Percentiles rank a stretch among this genome's conserved stretches.
Conservation (phyloP, 1,139 yeast genomes). For the Yamadazyma conglobata region DNA sequence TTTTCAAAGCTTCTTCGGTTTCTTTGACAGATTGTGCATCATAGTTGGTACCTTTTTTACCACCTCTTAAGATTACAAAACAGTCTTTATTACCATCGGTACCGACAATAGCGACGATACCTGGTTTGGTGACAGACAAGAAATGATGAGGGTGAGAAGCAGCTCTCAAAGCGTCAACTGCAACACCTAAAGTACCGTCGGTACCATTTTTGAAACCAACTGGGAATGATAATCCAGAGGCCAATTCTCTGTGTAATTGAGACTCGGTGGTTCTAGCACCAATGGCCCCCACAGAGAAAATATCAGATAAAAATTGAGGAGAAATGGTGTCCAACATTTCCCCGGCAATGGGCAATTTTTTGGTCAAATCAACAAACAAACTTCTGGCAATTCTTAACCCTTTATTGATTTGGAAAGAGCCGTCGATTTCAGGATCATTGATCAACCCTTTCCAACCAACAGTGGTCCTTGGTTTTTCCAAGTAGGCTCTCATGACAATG, state of each 20-base stretch:
- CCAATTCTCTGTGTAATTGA: conserved; percentile 94
- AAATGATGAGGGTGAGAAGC: conserved; percentile 93
- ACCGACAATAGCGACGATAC: conserved; percentile 92
- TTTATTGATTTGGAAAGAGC: conserved; percentile 90
- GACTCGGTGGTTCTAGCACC: conserved; percentile 99
- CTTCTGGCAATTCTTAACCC: conserved; percentile 87
- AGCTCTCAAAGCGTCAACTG: conserved; percentile 90
- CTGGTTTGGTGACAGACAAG: conserved; percentile 95
- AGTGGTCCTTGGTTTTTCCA: conserved; percentile 97
- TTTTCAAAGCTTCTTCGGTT: conserved; percentile 62
- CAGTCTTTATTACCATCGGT: conserved; percentile 92
- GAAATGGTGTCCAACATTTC: conserved; percentile 98
- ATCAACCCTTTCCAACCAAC: conserved; percentile 99
- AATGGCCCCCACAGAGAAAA: conserved; percentile 92
- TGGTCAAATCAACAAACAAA: conserved; percentile 80
- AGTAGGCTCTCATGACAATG: conserved; percentile 92
- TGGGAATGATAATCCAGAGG: conserved; percentile 96
- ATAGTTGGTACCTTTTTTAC: conserved; percentile 88
- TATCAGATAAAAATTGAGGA: conserved; percentile 93
- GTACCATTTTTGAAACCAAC: conserved; percentile 98
- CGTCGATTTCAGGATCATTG: conserved; percentile 94
- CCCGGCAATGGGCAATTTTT: conserved; percentile 82
- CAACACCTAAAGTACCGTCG: conserved; percentile 91
- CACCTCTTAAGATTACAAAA: conserved; percentile 92
- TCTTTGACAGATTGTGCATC: conserved; percentile 70